Evolutionary conservation across 495 filamentous ascomycete genomes (phyloP), one percentile per base, ranked within the genome.

Genomic region (Echria macrotheca): DNA sequence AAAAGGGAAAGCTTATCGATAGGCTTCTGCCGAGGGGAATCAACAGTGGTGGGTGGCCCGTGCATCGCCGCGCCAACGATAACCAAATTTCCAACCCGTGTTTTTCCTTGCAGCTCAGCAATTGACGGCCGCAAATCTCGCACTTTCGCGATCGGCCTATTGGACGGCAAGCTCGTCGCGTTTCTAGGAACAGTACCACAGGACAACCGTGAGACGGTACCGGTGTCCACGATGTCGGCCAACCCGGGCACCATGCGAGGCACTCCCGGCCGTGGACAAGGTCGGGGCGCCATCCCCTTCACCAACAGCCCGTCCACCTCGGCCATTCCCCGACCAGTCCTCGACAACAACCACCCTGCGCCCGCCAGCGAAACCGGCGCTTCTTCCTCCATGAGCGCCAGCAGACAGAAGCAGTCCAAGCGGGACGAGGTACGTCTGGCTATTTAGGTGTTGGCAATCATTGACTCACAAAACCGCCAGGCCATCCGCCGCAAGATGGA

Each of bases 401-500:
- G 83, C 65, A 78, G 93, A 63, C 84, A 88, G 70, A 96, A 94
- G 71, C 91, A 96, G 75, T 84, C 83, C 52, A 97, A 96, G 71
- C 82, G 89, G 66, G 93, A 99, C 87, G 93, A 99, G 86, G 93
- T 97, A 74, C 61, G 83, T 69, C 50, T 15, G 17, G 36, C 38
- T n/a, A n/a, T n/a, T n/a, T n/a, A 31, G 28, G 6, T 31, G 28
- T 12, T 6, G 12, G 12, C 28, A 31, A 6, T 31, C 28, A 31
- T 12, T 12, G 28, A 6, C 28, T 6, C 28, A 6, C 28, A 6
- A 12, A 31, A 31, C 28, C 12, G 28, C 32, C 60, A 98, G 93
- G 93, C 93, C 32, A 97, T 99, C 66, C 87, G 93, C 55, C 84
- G 83, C 54, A 96, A 95, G 75, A 80, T 97, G 77, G 93, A 97